phyloP scores from a whole-genome alignment of 495 filamentous ascomycete genomes.

The Apodospora peruviana region DNA sequence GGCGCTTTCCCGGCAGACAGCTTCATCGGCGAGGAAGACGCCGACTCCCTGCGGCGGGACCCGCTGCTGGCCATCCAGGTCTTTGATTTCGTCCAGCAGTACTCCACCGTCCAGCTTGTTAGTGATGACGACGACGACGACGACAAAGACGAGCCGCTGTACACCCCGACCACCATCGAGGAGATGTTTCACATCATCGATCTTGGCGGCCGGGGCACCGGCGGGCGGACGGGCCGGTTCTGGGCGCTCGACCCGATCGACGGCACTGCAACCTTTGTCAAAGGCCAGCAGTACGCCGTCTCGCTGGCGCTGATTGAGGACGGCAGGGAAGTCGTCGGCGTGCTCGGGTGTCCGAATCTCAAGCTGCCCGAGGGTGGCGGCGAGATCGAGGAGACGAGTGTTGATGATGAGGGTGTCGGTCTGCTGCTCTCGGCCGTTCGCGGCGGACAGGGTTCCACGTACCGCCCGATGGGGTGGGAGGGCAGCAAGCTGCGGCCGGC shows the following conservation, averaged over 20 bases:
- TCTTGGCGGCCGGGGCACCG: conserved; percentile 40
- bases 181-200: conserved; percentile 55
- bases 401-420: conserved; percentile 46
- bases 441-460: conserved; percentile 45
- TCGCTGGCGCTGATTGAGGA: conserved; percentile 48
- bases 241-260: conserved; percentile 62
- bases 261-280: conserved; percentile 53
- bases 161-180: conserved; percentile 30
- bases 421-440: conserved; percentile 47
- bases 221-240: conserved; percentile 33
- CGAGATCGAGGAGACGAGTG: conserved; percentile 40
- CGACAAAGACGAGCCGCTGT: conserved; percentile 32
- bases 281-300: conserved; percentile 54
- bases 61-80: conserved; percentile 39
- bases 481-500: conserved; percentile 20
- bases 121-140: conserved; percentile 31
- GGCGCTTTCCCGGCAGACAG: conserved; percentile 43
- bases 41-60: conserved; percentile 39
- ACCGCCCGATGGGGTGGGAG: conserved; percentile 38
- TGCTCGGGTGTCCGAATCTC: conserved; percentile 55
- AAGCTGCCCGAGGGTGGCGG: conserved; percentile 19
- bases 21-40: conserved; percentile 52
- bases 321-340: conserved; percentile 47
- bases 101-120: conserved; percentile 21
- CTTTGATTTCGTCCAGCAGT: conserved; percentile 40